A percentile compares a stretch with the other conserved stretches of the same genome.
These are phyloP conservation scores for Nemophila menziesii DNA, from an alignment of 257 asterid genomes.

Conservation along the genomic window DNA sequence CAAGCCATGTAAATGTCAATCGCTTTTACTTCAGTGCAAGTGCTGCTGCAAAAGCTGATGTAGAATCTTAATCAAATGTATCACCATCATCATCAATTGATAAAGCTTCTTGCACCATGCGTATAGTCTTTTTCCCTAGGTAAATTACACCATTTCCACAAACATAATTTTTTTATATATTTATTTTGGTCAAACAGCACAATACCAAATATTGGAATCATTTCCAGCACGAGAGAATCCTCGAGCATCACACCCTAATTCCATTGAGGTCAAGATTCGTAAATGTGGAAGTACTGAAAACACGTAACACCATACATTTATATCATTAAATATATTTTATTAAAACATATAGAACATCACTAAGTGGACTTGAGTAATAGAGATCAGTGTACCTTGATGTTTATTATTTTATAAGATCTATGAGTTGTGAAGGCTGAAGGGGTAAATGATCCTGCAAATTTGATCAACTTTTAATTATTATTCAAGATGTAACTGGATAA, in stretches of 20 bases:
- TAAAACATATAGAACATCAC: too few relatives aligned
- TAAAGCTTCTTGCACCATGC: constrained; percentile 73
- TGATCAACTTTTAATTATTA: constrained; percentile 18
- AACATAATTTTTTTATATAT: constrained; percentile 10
- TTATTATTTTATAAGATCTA: constrained; percentile 92
- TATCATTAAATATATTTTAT: too few relatives aligned
- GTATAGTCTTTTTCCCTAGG: constrained; percentile 60
- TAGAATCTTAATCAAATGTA: constrained; percentile 34
- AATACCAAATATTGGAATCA: constrained; percentile 79
- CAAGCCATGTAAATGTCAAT: constrained; percentile 86
- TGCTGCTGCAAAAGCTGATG: constrained; percentile 42
- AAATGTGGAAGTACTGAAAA: constrained; percentile 90
- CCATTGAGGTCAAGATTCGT: constrained; percentile 69
- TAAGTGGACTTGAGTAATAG: too few relatives aligned
- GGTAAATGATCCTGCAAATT: constrained; percentile 61
- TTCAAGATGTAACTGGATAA: too few relatives aligned
- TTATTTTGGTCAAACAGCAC: too few relatives aligned
- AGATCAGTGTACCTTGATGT: constrained; percentile 58
- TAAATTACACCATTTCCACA: constrained; percentile 20
- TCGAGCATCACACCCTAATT: constrained; percentile 76
- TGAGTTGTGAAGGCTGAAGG: constrained; percentile 56
- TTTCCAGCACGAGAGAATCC: constrained; percentile 84
- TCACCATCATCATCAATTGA: constrained; percentile 29
- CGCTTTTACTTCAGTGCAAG: constrained; percentile 62
- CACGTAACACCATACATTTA: too few relatives aligned